Conservation (phyloP, 495 filamentous ascomycete species). For the Penicillium cosmopolitanum region DNA sequence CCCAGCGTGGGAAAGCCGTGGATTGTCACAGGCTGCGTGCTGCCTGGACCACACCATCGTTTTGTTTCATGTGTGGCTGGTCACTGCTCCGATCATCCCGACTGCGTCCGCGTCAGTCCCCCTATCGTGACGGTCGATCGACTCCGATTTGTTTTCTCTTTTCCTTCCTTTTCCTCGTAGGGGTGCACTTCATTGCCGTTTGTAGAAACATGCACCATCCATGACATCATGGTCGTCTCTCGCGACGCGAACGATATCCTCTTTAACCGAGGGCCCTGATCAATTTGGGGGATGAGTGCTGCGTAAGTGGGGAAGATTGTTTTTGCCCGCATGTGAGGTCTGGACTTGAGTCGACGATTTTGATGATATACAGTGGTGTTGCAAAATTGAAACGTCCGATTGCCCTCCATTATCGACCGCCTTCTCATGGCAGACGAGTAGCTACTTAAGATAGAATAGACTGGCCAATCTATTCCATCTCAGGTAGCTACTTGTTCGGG, state of each 20-base stretch:
- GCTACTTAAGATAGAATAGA: too few species aligned
- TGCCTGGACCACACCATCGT: conserved; percentile 1
- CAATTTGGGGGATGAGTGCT: conserved; percentile 16
- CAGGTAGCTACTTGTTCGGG: too few species aligned
- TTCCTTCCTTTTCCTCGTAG: conserved; percentile 11
- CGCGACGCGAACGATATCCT: conserved; percentile 10
- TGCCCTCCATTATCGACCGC: too few species aligned
- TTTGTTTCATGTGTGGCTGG: conserved; percentile 3
- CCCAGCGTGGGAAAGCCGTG: conserved; percentile 17
- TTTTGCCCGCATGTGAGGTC: conserved; percentile 12
- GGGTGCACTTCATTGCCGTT: conserved; percentile 17
- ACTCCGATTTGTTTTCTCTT: conserved; percentile 20
- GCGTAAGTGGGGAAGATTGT: conserved; percentile 2
- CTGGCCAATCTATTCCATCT: too few species aligned
- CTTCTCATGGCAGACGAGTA: too few species aligned
- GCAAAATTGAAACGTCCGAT: too few species aligned
- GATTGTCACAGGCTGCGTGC: conserved; percentile 26
- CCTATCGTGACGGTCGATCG: background rate
- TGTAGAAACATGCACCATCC: conserved; percentile 11
- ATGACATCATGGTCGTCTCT: conserved; percentile 29
- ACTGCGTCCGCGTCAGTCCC: conserved; percentile 5
- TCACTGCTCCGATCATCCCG: conserved; percentile 6
- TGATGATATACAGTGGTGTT: background rate
- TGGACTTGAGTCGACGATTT: conserved; percentile 1
- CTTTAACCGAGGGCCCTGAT: conserved; percentile 21